phyloP scores from a whole-genome alignment of 2,329 filamentous ascomycete species.

The Xylaria sp. region DNA sequence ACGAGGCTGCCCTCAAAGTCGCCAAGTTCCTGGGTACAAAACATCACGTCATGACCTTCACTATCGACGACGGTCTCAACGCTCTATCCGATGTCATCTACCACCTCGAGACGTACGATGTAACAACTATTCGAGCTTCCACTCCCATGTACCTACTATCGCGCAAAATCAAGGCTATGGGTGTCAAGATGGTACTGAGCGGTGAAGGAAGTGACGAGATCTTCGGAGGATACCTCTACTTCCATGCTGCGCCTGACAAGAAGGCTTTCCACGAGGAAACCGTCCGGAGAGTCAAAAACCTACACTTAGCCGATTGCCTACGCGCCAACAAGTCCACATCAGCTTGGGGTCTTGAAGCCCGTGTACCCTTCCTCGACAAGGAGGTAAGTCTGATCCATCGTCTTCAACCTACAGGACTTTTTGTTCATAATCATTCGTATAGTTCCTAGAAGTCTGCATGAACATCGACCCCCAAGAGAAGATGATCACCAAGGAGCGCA shows the following conservation, averaged over 20 bases:
- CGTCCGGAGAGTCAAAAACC: slow-evolving; percentile 92
- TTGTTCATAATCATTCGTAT: not conserved
- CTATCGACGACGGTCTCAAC: slow-evolving; percentile 95
- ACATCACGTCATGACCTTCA: slow-evolving; percentile 98
- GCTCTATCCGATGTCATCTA: slow-evolving; percentile 97
- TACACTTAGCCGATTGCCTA: slow-evolving; percentile 95
- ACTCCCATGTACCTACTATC: slow-evolving; percentile 98
- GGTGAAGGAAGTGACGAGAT: slow-evolving; percentile 98
- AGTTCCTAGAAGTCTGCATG: slow-evolving; percentile 94
- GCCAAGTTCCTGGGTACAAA: slow-evolving; percentile 97
- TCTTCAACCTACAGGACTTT: slow-evolving; percentile 14
- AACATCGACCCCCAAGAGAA: slow-evolving; percentile 94
- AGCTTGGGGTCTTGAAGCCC: slow-evolving; percentile 97
- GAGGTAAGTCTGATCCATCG: slow-evolving; percentile 62
- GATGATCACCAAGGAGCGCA: slow-evolving; percentile 88
- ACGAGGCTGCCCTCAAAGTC: slow-evolving; percentile 89
- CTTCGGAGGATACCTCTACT: slow-evolving; percentile 98
- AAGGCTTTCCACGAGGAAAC: slow-evolving; percentile 96
- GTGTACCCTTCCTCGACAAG: slow-evolving; percentile 98
- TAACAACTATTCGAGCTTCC: slow-evolving; percentile 97
- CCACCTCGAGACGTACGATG: slow-evolving; percentile 97
- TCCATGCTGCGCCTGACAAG: slow-evolving; percentile 92
- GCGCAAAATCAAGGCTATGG: slow-evolving; percentile 99
- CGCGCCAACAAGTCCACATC: slow-evolving; percentile 99
- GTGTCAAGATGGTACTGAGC: slow-evolving; percentile 98